These are phyloP conservation scores for Nidula niveotomentosa DNA, from an alignment of 1,284 basidiomycete species.

Conservation along the genomic window DNA sequence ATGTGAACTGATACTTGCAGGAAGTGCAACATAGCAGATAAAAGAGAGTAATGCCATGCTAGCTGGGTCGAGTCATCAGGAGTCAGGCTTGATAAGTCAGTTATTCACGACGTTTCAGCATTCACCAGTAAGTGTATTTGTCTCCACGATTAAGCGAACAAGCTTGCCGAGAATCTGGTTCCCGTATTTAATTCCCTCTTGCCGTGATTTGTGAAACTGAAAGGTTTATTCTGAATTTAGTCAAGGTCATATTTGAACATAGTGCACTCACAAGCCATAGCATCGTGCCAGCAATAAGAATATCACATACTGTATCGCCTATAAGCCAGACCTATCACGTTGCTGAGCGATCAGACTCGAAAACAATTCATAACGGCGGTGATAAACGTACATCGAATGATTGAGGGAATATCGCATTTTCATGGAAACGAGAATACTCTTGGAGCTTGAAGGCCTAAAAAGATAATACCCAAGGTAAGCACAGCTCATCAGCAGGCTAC, in stretches of 20 bases:
- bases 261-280: background rate
- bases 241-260: background rate
- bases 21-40: background rate
- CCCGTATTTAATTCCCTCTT: background rate
- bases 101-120: background rate
- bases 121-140: background rate
- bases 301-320: background rate
- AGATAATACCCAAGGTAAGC: no score
- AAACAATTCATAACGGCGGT: no score
- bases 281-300: background rate
- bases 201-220: background rate
- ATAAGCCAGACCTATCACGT: background rate
- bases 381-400: no score
- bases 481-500: no score
- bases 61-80: background rate
- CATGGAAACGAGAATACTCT: no score
- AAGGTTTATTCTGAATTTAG: background rate
- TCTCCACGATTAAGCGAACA: background rate
- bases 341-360: no score
- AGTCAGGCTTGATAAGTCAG: background rate
- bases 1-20: no score
- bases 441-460: no score
- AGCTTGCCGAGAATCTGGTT: background rate
- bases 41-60: background rate
- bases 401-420: no score